These are phyloP conservation scores for Pelagomonas calceolata DNA, from an alignment of 108 stramenopile genomes.

Conservation along the genomic window DNA sequence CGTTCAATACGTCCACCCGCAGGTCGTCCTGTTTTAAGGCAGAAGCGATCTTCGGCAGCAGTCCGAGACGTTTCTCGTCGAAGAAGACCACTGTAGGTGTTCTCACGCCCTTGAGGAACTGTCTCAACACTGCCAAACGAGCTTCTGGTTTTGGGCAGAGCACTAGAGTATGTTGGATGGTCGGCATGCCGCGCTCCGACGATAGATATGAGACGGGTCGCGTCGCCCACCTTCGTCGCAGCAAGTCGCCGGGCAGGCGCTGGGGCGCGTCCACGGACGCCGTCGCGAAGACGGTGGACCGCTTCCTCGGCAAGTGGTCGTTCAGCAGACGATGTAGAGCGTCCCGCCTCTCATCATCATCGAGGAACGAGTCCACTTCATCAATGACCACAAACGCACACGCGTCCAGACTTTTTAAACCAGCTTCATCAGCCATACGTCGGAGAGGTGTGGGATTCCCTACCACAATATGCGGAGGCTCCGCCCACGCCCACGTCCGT, in stretches of 20 bases:
- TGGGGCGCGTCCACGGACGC: conserved; percentile 86
- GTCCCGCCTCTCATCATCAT: conserved; percentile 8
- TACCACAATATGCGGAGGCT: conserved; percentile 73
- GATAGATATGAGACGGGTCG: no score
- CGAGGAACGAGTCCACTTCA: conserved; percentile 78
- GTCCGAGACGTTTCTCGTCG: background rate
- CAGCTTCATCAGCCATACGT: conserved; percentile 59
- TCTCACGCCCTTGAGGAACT: no score
- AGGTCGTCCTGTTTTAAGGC: background rate
- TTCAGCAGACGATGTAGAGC: conserved; percentile 3
- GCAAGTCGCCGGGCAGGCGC: conserved; percentile 66
- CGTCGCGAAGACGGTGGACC: conserved; percentile 84
- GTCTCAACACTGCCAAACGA: no score
- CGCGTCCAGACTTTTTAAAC: conserved; percentile 51
- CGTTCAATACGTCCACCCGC: background rate
- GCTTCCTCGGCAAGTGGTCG: conserved; percentile 19
- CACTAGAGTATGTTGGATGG: no score
- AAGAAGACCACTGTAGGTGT: background rate
- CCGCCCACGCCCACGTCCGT: conserved; percentile 85
- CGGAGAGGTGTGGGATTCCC: conserved; percentile 67
- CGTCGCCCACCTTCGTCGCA: background rate
- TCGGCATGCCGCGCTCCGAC: no score
- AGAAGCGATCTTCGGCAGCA: background rate
- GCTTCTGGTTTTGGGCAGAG: no score
- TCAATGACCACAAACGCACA: conserved; percentile 75